These are phyloP conservation scores for Sporothrix brunneoviolacea DNA, from an alignment of 2,329 filamentous ascomycete species.

Conservation along the genomic window DNA sequence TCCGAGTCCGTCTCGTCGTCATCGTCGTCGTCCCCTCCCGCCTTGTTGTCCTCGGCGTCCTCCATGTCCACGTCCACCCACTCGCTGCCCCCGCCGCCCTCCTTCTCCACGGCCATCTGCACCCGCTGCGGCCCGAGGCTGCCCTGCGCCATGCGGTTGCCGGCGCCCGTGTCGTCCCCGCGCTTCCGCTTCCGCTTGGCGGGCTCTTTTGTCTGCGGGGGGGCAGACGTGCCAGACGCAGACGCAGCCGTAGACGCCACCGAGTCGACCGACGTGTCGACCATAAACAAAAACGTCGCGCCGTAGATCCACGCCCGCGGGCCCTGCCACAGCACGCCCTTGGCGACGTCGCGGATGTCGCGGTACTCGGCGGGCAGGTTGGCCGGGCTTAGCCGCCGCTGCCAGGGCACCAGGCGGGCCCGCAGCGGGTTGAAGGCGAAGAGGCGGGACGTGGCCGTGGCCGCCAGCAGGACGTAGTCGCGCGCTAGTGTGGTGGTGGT, in stretches of 20 bases:
- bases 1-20: conserved; percentile 24
- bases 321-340: conserved; percentile 79
- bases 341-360: conserved; percentile 69
- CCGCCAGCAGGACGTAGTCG: conserved; percentile 47
- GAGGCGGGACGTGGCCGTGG: conserved; percentile 56
- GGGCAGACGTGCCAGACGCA: no score
- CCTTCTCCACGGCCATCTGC: conserved; percentile 25
- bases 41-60: conserved; percentile 25
- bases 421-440: conserved; percentile 73
- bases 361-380: conserved; percentile 68
- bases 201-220: background rate
- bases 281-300: conserved; percentile 81
- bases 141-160: conserved; percentile 43
- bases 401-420: conserved; percentile 78
- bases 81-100: conserved; percentile 28
- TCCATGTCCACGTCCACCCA: conserved; percentile 30
- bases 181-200: conserved; percentile 48
- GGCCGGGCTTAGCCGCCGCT: conserved; percentile 69
- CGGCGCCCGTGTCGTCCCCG: conserved; percentile 44
- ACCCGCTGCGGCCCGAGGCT: conserved; percentile 39
- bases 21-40: conserved; percentile 15
- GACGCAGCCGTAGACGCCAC: background rate
- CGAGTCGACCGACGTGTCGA: conserved; percentile 67
- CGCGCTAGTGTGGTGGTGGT: conserved; percentile 22
- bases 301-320: conserved; percentile 82